These are phyloP conservation scores for Artemisia annua DNA, from an alignment of 129 eudicot genomes.

Conservation along the genomic window DNA sequence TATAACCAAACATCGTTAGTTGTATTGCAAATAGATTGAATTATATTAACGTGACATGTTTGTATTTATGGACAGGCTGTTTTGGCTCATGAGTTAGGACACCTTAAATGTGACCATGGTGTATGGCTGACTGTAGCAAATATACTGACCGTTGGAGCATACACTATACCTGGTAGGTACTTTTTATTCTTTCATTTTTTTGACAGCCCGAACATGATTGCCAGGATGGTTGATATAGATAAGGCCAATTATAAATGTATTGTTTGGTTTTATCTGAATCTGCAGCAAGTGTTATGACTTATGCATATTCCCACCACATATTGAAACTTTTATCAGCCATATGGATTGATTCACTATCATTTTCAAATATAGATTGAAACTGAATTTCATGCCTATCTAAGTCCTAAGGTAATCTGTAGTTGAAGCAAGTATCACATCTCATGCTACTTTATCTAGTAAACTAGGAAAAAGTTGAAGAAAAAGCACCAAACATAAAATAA, in stretches of 20 bases:
- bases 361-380: too few relatives aligned
- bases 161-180: constrained; percentile 78
- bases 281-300: too few relatives aligned
- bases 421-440: neutral
- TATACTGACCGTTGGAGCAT: constrained; percentile 89
- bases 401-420: neutral
- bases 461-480: neutral
- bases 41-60: constrained; percentile 15
- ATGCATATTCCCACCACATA: too few relatives aligned
- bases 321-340: too few relatives aligned
- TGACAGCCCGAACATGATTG: neutral
- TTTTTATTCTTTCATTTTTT: neutral
- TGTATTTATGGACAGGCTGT: constrained; percentile 63
- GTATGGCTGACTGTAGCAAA: constrained; percentile 95
- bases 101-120: constrained; percentile 98
- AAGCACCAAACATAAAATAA: neutral
- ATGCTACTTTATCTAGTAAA: neutral
- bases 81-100: constrained; percentile 98
- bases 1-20: constrained; percentile 1
- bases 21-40: constrained; percentile 3
- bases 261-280: too few relatives aligned
- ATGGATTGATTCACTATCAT: too few relatives aligned
- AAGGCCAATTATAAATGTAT: too few relatives aligned
- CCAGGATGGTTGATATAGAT: too few relatives aligned
- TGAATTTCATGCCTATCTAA: neutral